phyloP scores from a whole-genome alignment of 768 basidiomycete species.

The Chlorophyllum brunneum region DNA sequence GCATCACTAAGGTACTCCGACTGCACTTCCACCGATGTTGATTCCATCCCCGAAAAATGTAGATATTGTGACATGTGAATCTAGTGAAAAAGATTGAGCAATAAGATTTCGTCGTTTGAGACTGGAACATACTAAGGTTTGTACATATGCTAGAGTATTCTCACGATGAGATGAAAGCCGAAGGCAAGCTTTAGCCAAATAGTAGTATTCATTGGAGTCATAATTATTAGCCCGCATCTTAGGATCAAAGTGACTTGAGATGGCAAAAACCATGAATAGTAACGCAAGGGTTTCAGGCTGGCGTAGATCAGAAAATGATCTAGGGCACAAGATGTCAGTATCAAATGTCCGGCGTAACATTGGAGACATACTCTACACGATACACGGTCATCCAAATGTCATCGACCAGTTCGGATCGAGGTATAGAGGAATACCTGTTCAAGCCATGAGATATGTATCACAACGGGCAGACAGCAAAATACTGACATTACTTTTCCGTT shows the following conservation, averaged over 20 bases:
- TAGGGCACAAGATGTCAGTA: not conserved
- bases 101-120: not conserved
- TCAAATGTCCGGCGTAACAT: not conserved
- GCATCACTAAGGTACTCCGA: conserved; percentile 61
- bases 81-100: conserved; percentile 19
- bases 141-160: conserved; percentile 53
- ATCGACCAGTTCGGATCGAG: conserved; percentile 52
- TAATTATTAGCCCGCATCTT: conserved; percentile 41
- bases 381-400: conserved; percentile 54
- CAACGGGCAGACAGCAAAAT: not conserved
- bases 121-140: conserved; percentile 47
- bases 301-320: conserved; percentile 10
- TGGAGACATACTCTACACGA: conserved; percentile 38
- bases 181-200: conserved; percentile 52
- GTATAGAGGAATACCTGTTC: conserved; percentile 49
- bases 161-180: conserved; percentile 40
- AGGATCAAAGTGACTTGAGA: conserved; percentile 61
- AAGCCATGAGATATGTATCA: not conserved
- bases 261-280: conserved; percentile 62
- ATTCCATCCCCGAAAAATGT: conserved; percentile 51
- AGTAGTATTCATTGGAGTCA: conserved; percentile 60
- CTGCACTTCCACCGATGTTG: conserved; percentile 39
- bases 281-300: conserved; percentile 40
- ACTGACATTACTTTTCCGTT: conserved; percentile 57
- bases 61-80: conserved; percentile 47